Conservation (phyloP, 2,329 filamentous ascomycete species). For the Botryotinia globosa region DNA sequence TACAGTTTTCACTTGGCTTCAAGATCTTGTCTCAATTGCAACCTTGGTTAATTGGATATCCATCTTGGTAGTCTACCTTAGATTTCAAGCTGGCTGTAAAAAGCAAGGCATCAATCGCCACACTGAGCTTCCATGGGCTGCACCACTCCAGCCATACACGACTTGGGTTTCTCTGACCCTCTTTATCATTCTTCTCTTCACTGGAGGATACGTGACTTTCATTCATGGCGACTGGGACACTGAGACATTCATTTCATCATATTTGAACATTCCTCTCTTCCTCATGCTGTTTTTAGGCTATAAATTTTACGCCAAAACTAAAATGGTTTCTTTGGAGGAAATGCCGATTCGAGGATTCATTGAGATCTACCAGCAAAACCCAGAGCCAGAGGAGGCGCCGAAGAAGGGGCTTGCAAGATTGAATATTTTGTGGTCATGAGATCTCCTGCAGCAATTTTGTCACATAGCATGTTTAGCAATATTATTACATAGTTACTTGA, state of each 20-base stretch:
- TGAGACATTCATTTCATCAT: conserved; percentile 58
- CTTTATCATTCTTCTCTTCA: conserved; percentile 64
- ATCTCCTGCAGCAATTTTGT: neutral
- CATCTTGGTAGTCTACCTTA: conserved; percentile 59
- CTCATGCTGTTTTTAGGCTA: conserved; percentile 47
- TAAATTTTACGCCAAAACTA: conserved; percentile 53
- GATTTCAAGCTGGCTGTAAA: conserved; percentile 53
- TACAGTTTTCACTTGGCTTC: conserved; percentile 64
- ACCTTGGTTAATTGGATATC: conserved; percentile 62
- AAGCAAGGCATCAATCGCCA: conserved; percentile 50
- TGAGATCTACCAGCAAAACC: conserved; percentile 39
- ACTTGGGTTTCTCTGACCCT: conserved; percentile 60
- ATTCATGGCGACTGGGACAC: conserved; percentile 57
- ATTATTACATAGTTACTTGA: neutral
- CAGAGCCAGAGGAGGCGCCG: conserved; percentile 38
- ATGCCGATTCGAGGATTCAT: conserved; percentile 42
- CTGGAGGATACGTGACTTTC: conserved; percentile 65
- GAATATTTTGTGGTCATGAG: conserved; percentile 39
- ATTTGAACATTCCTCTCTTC: conserved; percentile 50
- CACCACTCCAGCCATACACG: conserved; percentile 48
- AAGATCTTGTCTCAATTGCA: conserved; percentile 59
- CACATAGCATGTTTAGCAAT: neutral
- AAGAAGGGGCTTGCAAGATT: conserved; percentile 34
- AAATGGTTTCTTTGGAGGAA: conserved; percentile 40
- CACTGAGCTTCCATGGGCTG: conserved; percentile 53